Conservation (phyloP, 75 land plant genomes). For the Azolla pinnata region DNA sequence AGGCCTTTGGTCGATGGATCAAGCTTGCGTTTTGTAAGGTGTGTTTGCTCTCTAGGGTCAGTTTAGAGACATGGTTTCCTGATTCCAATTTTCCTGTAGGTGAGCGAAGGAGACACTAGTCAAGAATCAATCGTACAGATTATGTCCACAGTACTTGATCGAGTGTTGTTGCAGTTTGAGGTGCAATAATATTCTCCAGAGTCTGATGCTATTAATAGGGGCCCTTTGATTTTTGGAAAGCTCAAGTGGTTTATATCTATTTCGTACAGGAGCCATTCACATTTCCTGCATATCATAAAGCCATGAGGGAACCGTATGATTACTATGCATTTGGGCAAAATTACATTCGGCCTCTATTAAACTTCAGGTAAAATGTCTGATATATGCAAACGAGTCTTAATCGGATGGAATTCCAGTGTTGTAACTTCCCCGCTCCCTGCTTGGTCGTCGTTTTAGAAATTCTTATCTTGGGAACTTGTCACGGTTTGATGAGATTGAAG, state of each 20-base stretch:
- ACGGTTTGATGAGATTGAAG: slow-evolving; percentile 58
- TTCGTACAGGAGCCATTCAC: slow-evolving; percentile 67
- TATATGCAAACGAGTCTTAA: neutral
- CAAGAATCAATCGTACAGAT: slow-evolving; percentile 50
- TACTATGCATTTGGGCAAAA: slow-evolving; percentile 95
- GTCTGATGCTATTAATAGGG: neutral
- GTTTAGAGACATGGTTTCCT: neutral
- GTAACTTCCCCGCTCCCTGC: too few species aligned
- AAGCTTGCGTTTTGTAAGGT: neutral
- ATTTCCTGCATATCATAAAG: slow-evolving; percentile 63
- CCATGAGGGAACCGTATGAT: slow-evolving; percentile 84
- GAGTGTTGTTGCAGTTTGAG: slow-evolving; percentile 77
- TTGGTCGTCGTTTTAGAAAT: too few species aligned
- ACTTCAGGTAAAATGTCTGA: slow-evolving; percentile 51
- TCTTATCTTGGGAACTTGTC: slow-evolving; percentile 79
- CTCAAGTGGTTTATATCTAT: slow-evolving; percentile 1
- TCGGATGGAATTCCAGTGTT: too few species aligned
- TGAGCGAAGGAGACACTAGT: slow-evolving; percentile 57
- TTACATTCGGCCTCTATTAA: slow-evolving; percentile 80
- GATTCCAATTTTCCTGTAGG: slow-evolving; percentile 29
- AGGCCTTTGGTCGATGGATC: neutral
- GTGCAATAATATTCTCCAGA: too few species aligned
- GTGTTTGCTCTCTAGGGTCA: neutral
- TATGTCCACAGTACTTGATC: slow-evolving; percentile 73
- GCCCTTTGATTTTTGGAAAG: slow-evolving; percentile 5